Evolutionary conservation across 352 stramenopile genomes (phyloP).

Genomic region (Phytophthora fragariae): DNA sequence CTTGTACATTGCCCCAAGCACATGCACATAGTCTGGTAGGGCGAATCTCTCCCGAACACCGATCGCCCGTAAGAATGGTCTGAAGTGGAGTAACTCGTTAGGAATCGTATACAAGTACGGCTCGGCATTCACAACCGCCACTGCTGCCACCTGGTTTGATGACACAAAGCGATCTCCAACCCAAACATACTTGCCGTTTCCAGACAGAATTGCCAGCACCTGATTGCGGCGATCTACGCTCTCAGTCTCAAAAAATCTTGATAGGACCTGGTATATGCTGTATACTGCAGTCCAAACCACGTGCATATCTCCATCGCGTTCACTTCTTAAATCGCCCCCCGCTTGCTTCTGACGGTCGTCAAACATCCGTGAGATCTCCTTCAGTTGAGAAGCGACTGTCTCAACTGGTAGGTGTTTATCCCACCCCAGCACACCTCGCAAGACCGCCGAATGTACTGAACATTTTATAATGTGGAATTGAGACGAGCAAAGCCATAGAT

Average conservation of each 20-base stretch:
- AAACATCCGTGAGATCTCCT: conserved; percentile 56
- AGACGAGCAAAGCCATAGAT: conserved; percentile 69
- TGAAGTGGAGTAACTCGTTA: conserved; percentile 71
- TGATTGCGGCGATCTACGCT: conserved; percentile 20
- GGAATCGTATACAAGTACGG: conserved; percentile 71
- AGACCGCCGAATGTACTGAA: conserved; percentile 47
- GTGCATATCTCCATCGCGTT: conserved; percentile 38
- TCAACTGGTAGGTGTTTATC: conserved; percentile 43
- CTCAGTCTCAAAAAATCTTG: conserved; percentile 66
- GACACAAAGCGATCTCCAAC: conserved; percentile 66
- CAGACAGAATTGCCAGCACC: conserved; percentile 49
- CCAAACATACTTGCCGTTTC: conserved; percentile 65
- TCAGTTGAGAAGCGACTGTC: conserved; percentile 60
- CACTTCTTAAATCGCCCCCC: background rate
- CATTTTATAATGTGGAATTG: conserved; percentile 69
- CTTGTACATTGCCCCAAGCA: conserved; percentile 59
- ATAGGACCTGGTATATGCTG: conserved; percentile 65
- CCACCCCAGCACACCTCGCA: conserved; percentile 60
- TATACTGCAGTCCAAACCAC: conserved; percentile 64
- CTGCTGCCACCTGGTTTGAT: conserved; percentile 58
- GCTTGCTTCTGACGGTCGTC: conserved; percentile 5
- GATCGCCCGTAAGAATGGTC: conserved; percentile 65
- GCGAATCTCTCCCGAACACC: conserved; percentile 70
- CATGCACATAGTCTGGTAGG: conserved; percentile 65
- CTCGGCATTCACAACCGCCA: conserved; percentile 61